Percentiles rank a stretch among this genome's conserved stretches.
Evolutionary conservation across 345 rosid species (phyloP).

Genomic region (Citrus glauca): DNA sequence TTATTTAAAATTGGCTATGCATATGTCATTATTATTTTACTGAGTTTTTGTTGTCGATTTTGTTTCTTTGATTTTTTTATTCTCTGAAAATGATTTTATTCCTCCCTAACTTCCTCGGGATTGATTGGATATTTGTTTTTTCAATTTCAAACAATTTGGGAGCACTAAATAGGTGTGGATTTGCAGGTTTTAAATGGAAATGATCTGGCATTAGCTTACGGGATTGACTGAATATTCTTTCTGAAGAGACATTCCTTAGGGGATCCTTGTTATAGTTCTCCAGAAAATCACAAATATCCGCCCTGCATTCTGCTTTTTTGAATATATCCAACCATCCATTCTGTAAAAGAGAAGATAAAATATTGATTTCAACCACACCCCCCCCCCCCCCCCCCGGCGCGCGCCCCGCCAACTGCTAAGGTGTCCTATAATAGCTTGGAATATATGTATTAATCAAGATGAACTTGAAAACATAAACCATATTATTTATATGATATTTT

Average conservation of each 20-base stretch:
- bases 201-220: neutral
- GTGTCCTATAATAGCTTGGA: neutral
- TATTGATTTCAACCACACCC: neutral
- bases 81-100: neutral
- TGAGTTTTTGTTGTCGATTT: neutral
- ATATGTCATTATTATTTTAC: neutral
- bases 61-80: neutral
- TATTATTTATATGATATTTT: neutral
- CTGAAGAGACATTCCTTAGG: neutral
- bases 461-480: neutral
- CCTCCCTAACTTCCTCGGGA: neutral
- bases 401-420: neutral
- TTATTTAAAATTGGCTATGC: neutral
- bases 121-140: neutral
- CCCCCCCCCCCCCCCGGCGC: no score
- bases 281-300: neutral
- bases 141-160: neutral
- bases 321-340: neutral
- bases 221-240: neutral
- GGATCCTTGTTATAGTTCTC: neutral
- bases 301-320: neutral
- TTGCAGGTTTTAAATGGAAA: neutral
- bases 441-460: neutral
- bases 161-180: neutral
- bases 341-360: neutral